A percentile compares a stretch with the other conserved stretches of the same genome.
phyloP scores from a whole-genome alignment of 176 grass and related monocot species.

The Carex littledalei region DNA sequence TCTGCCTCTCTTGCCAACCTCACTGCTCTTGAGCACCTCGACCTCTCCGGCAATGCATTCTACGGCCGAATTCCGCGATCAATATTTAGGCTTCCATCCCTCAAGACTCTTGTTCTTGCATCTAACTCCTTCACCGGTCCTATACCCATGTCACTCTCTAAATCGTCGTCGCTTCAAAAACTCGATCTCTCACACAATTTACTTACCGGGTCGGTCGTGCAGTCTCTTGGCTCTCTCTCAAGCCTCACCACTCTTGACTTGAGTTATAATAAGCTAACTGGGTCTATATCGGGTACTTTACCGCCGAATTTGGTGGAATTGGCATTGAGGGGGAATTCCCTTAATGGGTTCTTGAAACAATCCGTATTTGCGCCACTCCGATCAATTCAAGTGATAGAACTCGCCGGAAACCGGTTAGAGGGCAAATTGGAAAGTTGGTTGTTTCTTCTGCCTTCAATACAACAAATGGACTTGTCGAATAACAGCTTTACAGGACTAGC shows the following conservation, averaged over 20 bases:
- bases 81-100: slow-evolving; percentile 6
- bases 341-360: slow-evolving; percentile 1
- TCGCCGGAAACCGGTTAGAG: not conserved
- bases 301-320: slow-evolving; percentile 14
- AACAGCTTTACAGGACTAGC: not conserved
- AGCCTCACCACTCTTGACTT: slow-evolving; percentile 12
- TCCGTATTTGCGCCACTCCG: not conserved
- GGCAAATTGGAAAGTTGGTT: slow-evolving; percentile 20
- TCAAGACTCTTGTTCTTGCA: slow-evolving; percentile 10
- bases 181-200: slow-evolving; percentile 17
- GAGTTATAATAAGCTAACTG: slow-evolving; percentile 16
- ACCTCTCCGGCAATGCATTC: slow-evolving; percentile 15
- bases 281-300: not conserved
- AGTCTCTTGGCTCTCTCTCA: not conserved
- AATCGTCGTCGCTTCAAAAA: slow-evolving; percentile 7
- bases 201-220: not conserved
- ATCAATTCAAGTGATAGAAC: slow-evolving; percentile 20
- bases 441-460: slow-evolving; percentile 17
- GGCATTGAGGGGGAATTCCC: slow-evolving; percentile 7
- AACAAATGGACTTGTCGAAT: slow-evolving; percentile 22
- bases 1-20: slow-evolving; percentile 5
- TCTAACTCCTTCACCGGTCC: slow-evolving; percentile 11
- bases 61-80: not conserved
- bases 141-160: not conserved
- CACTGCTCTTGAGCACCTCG: slow-evolving; percentile 4